These are phyloP conservation scores for Hansfordia pulvinata DNA, from an alignment of 2,329 filamentous ascomycete genomes.

Conservation along the genomic window DNA sequence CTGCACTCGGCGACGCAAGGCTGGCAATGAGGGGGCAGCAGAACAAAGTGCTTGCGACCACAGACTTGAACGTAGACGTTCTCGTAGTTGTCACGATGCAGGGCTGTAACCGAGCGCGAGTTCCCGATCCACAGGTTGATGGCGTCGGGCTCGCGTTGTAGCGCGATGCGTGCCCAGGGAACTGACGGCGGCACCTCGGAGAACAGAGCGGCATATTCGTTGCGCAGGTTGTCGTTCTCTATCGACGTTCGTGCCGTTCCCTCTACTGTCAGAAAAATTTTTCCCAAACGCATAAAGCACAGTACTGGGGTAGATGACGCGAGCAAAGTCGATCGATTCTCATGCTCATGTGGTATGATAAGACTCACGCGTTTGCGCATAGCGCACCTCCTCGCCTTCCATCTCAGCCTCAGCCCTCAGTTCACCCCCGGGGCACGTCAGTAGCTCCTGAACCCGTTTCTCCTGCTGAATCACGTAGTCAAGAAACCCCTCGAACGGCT, in stretches of 20 bases:
- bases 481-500: constrained; percentile 50
- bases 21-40: constrained; percentile 59
- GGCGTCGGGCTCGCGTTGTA: constrained; percentile 54
- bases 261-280: too few species aligned
- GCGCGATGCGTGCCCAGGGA: constrained; percentile 59
- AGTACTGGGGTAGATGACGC: constrained; percentile 1
- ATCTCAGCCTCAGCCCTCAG: constrained; percentile 15
- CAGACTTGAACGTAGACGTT: constrained; percentile 70
- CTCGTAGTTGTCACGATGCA: constrained; percentile 78
- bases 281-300: too few species aligned
- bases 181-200: constrained; percentile 49
- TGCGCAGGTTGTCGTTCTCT: constrained; percentile 72
- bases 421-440: too few species aligned
- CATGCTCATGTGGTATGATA: neutral
- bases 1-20: constrained; percentile 53
- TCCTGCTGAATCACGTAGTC: constrained; percentile 45
- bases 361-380: constrained; percentile 59
- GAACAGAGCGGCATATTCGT: constrained; percentile 55
- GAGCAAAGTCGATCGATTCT: neutral
- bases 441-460: too few species aligned
- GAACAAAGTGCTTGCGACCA: constrained; percentile 60
- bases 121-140: constrained; percentile 78
- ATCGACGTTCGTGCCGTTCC: neutral
- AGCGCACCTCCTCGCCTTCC: constrained; percentile 39
- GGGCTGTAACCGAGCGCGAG: constrained; percentile 50